Base-by-base conservation (phyloP, 352 stramenopile species). In the Globisporangium rhizosaccharum region DNA sequence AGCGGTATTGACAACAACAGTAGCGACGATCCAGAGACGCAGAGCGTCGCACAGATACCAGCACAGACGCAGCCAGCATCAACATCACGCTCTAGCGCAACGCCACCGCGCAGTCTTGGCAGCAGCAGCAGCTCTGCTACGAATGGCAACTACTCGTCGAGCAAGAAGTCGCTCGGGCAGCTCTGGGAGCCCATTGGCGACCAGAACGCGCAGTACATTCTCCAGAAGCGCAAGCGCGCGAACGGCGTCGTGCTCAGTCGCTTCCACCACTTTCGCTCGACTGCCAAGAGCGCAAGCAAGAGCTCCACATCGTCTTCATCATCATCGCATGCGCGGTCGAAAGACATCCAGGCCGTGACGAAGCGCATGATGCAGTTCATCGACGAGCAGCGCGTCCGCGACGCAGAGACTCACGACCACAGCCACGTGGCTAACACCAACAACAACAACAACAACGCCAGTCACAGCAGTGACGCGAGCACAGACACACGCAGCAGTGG, bases 131-230 rank as follows among this genome's bases (percentile, higher is more conserved):
- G 11, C 36, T 47, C 26, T 33, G 58, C 20, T 25, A 36, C 20
- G 30, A 61, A 39, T n/a, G 53, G 53, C 6, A 45, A 42, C 37
- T 54, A 51, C 53, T 56, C 53, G 48, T 57, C 47, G 23, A 68
- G 67, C 57, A 82, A 82, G 17, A 75, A 69, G 23, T 70, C 71
- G 25, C 67, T 85, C 18, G 76, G 76, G 0, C 76, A 90, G 47
- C 60, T 84, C 10, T 91, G 81, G 81, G 78, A 89, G 61, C 79
- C 81, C 25, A 77, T 91, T 33, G 79, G 81, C 33, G 77, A 76
- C 62, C 81, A 88, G 69, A 91, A 91, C 59, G 76, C 79, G 17
- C 73, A 91, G 47, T 91, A 77, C 53, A 67, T 76, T 39, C 61
- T 91, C 46, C 37, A 72, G 49, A 66, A 76, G 41, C 79, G 81